Percentiles rank a stretch among this genome's conserved stretches.
phyloP scores from a whole-genome alignment of 1,139 yeast genomes.

The Hyphopichia burtonii region DNA sequence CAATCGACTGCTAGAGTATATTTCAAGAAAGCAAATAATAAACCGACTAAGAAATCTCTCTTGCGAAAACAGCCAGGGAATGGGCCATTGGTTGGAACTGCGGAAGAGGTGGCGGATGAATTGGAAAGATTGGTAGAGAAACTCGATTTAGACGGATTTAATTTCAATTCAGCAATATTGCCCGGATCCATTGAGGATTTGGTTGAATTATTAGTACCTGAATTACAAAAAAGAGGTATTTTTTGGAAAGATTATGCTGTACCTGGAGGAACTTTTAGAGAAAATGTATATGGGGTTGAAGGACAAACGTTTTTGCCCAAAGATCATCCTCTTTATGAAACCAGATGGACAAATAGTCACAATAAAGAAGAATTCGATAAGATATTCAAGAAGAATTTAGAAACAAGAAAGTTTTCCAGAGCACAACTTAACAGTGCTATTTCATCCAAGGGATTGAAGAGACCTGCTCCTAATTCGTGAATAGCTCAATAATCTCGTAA shows the following conservation, averaged over 20 bases:
- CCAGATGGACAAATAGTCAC: conserved; percentile 40
- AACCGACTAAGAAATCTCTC: conserved; percentile 25
- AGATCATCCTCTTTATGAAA: conserved; percentile 36
- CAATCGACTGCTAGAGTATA: conserved; percentile 22
- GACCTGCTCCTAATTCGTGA: not conserved
- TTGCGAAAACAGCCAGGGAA: conserved; percentile 27
- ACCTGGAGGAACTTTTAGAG: conserved; percentile 21
- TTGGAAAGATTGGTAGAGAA: conserved; percentile 29
- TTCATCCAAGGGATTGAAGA: not conserved
- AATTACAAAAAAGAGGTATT: conserved; percentile 22
- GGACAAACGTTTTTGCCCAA: conserved; percentile 18
- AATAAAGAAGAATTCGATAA: conserved; percentile 35
- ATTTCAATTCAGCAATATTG: conserved; percentile 24
- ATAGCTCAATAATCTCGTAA: no score
- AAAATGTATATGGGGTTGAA: conserved; percentile 23
- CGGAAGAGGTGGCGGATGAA: conserved; percentile 24
- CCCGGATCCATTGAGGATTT: conserved; percentile 28
- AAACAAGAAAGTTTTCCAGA: not conserved
- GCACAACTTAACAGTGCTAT: not conserved
- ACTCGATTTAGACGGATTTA: conserved; percentile 29
- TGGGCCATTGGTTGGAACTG: conserved; percentile 24
- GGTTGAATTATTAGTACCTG: conserved; percentile 26
- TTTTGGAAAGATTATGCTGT: conserved; percentile 29
- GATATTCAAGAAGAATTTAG: conserved; percentile 1
- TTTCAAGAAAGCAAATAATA: conserved; percentile 24